Evolutionary conservation across 495 filamentous ascomycete species (phyloP).

Genomic region (Hyaloscypha variabilis): DNA sequence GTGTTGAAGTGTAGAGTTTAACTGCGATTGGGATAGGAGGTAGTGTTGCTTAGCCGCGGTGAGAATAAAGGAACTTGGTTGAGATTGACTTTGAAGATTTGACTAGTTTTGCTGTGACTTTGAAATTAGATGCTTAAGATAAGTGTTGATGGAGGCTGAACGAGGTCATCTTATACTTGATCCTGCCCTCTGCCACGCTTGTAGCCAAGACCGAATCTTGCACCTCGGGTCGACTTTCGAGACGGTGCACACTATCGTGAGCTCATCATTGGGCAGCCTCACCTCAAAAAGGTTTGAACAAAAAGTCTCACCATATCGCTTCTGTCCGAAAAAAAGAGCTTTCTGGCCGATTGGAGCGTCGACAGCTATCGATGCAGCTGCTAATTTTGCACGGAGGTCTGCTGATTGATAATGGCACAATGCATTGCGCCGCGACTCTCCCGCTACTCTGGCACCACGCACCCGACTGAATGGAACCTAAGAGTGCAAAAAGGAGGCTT

Average conservation of each 20-base stretch:
- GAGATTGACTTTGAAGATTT: too few relatives aligned
- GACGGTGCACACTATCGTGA: constrained; percentile 5
- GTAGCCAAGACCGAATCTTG: constrained; percentile 2
- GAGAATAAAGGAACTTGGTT: too few relatives aligned
- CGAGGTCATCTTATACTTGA: constrained; percentile 18
- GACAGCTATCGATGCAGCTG: background rate
- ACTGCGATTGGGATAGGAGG: too few relatives aligned
- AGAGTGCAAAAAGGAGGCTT: background rate
- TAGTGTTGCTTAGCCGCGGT: too few relatives aligned
- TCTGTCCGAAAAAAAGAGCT: constrained; percentile 6
- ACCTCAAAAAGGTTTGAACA: background rate
- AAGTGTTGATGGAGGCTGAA: constrained; percentile 1
- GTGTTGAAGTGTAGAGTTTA: too few relatives aligned
- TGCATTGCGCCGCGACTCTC: constrained; percentile 3
- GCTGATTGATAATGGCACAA: constrained; percentile 12
- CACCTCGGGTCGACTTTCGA: constrained; percentile 19
- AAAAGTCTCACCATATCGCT: constrained; percentile 4
- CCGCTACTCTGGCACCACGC: constrained; percentile 3
- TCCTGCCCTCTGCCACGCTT: background rate
- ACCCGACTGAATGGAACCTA: constrained; percentile 3
- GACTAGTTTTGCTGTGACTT: background rate
- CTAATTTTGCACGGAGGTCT: constrained; percentile 13
- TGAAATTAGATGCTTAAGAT: background rate
- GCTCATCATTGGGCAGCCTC: constrained; percentile 13
- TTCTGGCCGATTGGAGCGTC: constrained; percentile 14